These are phyloP conservation scores for Uronychia setigera DNA, from an alignment of 73 alveolate species.

Conservation along the genomic window DNA sequence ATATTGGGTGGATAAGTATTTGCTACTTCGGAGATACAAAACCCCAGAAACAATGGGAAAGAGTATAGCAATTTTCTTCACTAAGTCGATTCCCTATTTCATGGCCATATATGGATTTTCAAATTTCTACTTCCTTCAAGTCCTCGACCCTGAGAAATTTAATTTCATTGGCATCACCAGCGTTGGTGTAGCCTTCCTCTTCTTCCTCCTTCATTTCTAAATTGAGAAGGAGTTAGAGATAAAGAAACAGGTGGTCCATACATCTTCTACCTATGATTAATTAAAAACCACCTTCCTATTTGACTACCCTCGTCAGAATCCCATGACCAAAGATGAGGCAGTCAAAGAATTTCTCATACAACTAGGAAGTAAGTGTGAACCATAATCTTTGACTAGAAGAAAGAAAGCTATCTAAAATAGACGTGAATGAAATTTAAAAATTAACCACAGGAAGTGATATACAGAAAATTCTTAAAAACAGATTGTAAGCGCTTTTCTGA, in stretches of 20 bases:
- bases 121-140: constrained; percentile 9
- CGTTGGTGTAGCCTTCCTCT: constrained; percentile 15
- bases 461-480: no score
- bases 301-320: constrained; percentile 69
- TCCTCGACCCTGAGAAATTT: not conserved
- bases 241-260: not conserved
- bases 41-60: constrained; percentile 60
- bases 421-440: no score
- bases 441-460: no score
- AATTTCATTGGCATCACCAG: constrained; percentile 13
- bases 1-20: constrained; percentile 68
- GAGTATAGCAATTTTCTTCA: constrained; percentile 51
- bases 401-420: no score
- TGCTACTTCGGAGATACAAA: constrained; percentile 56
- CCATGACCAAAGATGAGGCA: constrained; percentile 54
- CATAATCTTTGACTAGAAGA: no score
- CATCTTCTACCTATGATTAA: constrained; percentile 49
- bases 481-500: no score
- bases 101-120: constrained; percentile 29
- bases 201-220: constrained; percentile 34
- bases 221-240: constrained; percentile 4
- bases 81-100: constrained; percentile 34
- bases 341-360: constrained; percentile 2
- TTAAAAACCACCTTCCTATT: constrained; percentile 16
- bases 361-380: no score